These are phyloP conservation scores for Rhodofomes roseus DNA, from an alignment of 1,284 basidiomycete genomes.

Conservation along the genomic window DNA sequence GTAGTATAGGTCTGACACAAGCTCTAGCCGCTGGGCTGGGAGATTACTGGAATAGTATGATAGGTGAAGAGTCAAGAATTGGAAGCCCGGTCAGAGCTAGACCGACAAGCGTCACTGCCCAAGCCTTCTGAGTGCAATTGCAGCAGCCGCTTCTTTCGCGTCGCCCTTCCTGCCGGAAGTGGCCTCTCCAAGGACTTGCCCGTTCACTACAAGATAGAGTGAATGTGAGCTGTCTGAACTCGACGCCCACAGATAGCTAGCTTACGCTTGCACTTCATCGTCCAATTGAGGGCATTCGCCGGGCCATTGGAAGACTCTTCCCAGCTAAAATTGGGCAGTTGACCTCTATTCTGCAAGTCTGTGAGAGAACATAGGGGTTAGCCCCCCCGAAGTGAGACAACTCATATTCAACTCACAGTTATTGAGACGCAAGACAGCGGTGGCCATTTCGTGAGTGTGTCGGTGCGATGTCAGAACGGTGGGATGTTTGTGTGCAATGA, in stretches of 20 bases:
- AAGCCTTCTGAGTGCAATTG: neutral
- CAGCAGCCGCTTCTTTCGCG: slow-evolving; percentile 54
- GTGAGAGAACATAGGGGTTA: slow-evolving; percentile 1
- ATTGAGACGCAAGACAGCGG: slow-evolving; percentile 40
- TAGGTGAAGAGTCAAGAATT: neutral
- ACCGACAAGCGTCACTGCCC: neutral
- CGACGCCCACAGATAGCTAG: neutral
- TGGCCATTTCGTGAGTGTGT: neutral
- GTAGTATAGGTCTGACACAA: neutral
- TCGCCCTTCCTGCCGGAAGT: slow-evolving; percentile 36
- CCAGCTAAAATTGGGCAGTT: slow-evolving; percentile 35
- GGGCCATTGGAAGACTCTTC: slow-evolving; percentile 37
- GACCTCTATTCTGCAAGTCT: slow-evolving; percentile 38
- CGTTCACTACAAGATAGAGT: slow-evolving; percentile 37
- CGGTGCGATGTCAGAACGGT: neutral
- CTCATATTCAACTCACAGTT: slow-evolving; percentile 40
- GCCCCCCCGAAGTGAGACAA: neutral
- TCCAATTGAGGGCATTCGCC: slow-evolving; percentile 43
- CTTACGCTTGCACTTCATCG: slow-evolving; percentile 51
- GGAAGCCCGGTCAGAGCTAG: neutral
- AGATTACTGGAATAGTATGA: neutral
- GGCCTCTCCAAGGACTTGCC: slow-evolving; percentile 42
- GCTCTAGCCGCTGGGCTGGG: neutral
- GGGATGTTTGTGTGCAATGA: neutral
- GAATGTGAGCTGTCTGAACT: neutral